These are phyloP conservation scores for Tuber brumale DNA, from an alignment of 495 filamentous ascomycete species.

Conservation along the genomic window DNA sequence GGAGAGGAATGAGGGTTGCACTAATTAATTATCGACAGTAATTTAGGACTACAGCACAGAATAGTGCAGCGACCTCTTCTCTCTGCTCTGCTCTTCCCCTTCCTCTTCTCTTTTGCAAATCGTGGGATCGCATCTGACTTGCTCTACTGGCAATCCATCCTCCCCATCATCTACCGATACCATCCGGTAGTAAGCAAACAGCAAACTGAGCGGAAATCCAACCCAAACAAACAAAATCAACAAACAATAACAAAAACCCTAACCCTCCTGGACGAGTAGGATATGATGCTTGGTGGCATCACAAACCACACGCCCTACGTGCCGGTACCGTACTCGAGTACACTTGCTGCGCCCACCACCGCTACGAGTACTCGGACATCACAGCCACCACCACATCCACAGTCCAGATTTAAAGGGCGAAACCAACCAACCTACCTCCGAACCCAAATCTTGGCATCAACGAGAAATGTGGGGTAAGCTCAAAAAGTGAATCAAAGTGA, in stretches of 20 bases:
- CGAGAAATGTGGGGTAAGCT: background rate
- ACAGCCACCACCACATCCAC: background rate
- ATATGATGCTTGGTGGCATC: background rate
- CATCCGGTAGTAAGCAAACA: background rate
- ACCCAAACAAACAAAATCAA: background rate
- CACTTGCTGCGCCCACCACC: background rate
- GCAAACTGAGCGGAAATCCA: background rate
- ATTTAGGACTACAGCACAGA: background rate
- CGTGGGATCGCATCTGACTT: background rate
- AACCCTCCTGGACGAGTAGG: too few species aligned
- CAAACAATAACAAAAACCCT: background rate
- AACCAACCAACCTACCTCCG: background rate
- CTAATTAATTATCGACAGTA: background rate
- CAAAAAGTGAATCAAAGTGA: conserved; percentile 1
- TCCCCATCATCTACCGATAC: background rate
- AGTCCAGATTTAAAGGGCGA: background rate
- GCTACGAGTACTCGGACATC: background rate
- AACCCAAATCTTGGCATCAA: background rate
- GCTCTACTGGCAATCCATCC: background rate
- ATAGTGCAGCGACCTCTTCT: background rate
- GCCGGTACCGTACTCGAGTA: background rate
- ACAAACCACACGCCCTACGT: background rate
- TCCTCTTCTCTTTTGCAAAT: background rate
- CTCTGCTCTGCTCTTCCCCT: background rate
- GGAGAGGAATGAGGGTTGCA: background rate